Conservation (phyloP, 495 filamentous ascomycete species). For the Bacidia gigantensis region DNA sequence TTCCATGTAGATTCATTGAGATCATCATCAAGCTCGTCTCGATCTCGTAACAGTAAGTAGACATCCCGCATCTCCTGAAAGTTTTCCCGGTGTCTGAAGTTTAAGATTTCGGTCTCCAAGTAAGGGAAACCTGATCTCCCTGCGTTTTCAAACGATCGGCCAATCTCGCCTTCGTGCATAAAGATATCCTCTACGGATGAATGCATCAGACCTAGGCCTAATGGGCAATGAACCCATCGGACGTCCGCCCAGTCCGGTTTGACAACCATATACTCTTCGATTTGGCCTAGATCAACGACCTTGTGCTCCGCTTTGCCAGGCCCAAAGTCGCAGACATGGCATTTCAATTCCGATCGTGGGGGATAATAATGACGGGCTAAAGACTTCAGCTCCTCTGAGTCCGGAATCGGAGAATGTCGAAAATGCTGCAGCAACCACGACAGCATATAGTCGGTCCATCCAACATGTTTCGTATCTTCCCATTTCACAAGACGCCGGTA, state of each 20-base stretch:
- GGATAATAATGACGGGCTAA: conserved; percentile 19
- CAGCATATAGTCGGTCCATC: conserved; percentile 7
- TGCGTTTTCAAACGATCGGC: conserved; percentile 15
- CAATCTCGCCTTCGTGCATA: conserved; percentile 16
- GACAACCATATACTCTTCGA: conserved; percentile 19
- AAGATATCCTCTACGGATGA: conserved; percentile 19
- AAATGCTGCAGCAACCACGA: not conserved
- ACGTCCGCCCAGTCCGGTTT: conserved; percentile 20
- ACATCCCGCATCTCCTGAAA: conserved; percentile 22
- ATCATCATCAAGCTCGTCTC: conserved; percentile 12
- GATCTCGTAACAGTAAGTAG: conserved; percentile 17
- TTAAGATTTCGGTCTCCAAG: conserved; percentile 20
- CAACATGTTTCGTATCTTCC: conserved; percentile 10
- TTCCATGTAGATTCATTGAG: conserved; percentile 17
- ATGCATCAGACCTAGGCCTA: conserved; percentile 22
- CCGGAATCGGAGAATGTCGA: conserved; percentile 5
- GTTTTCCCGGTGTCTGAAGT: conserved; percentile 16
- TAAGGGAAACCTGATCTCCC: conserved; percentile 20
- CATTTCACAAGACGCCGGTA: conserved; percentile 14
- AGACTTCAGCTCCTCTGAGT: conserved; percentile 15
- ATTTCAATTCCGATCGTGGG: conserved; percentile 19
- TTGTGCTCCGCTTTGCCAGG: conserved; percentile 18
- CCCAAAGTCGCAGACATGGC: conserved; percentile 22
- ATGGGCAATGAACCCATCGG: conserved; percentile 22
- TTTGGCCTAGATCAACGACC: conserved; percentile 17